phyloP scores from a whole-genome alignment of 805 yeast genomes.

The Candida awuae region DNA sequence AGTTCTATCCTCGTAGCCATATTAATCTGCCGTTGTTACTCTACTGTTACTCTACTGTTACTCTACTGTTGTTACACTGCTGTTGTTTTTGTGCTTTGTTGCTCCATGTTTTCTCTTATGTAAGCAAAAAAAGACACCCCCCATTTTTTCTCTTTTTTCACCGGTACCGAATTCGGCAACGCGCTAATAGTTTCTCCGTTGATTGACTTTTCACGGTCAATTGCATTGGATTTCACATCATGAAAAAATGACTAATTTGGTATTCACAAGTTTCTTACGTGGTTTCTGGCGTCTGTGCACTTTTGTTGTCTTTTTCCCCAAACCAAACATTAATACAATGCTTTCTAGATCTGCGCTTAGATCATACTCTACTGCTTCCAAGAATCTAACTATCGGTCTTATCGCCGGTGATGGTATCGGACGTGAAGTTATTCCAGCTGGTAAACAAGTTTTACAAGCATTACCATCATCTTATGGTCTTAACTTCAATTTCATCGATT shows the following conservation, averaged over 20 bases:
- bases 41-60: too few species aligned
- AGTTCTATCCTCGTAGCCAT: neutral
- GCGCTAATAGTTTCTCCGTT: neutral
- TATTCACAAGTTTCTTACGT: too few species aligned
- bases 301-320: neutral
- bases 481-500: slow-evolving; percentile 75
- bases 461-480: slow-evolving; percentile 71
- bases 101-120: too few species aligned
- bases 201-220: neutral
- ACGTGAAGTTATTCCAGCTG: slow-evolving; percentile 96
- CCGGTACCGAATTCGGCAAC: slow-evolving; percentile 1
- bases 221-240: neutral
- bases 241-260: too few species aligned
- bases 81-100: too few species aligned
- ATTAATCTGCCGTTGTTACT: too few species aligned
- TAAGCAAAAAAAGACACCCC: too few species aligned
- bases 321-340: neutral
- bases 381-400: slow-evolving; percentile 52
- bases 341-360: slow-evolving; percentile 14
- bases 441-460: slow-evolving; percentile 76
- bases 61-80: too few species aligned
- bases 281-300: neutral
- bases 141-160: too few species aligned
- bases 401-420: slow-evolving; percentile 99
- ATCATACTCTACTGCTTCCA: slow-evolving; percentile 31